Base-by-base conservation (phyloP, 2,329 filamentous ascomycete genomes). In the Ophiostoma quercus region DNA sequence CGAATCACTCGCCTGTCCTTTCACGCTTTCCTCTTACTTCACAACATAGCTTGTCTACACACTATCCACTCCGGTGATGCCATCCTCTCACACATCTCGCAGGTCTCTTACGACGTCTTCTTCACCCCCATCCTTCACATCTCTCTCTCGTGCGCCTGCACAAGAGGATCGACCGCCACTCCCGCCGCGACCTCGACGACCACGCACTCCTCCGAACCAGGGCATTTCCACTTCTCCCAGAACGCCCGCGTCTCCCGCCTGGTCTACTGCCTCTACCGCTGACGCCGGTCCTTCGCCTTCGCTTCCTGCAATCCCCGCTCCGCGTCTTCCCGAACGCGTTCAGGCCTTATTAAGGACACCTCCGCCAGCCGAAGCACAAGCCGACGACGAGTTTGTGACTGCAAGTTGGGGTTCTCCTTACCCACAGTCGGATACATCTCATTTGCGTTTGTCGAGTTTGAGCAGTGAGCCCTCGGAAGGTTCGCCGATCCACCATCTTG, bases 361-460 rank as follows among this genome's bases (percentile, higher is more conserved):
- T 63, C 81, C 83, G 74, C 76, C 76, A 72, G 77, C 72, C 65
- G 72, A 69, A 25, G 25, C 22, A 47, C 47, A 73, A 37, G 75
- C 74, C 67, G 74, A 74, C 67, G 78, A 79, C 73, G 80, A 79
- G 71, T 88, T 85, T 78, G 84, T 84, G 72, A 95, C 92, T 66
- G 90, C 92, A 67, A 94, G 90, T 78, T 97, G 94, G 93, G 94
- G 94, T 70, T 97, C 93, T 69, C 94, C 94, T 29, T 97, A 97
- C 80, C 89, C 91, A 69, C 85, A 84, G 72, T 85, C 89, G 54
- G 90, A 86, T 70, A 79, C 78, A 74, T 79, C 77, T 65, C 79
- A 84, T 71, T 80, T 84, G 69, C 83, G 83, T 68, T 80, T 79
- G 69, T 79, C 82, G 72, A 87, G 85, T 74, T 81, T 83, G 73